Base-by-base conservation (phyloP, 192 early-diverging fungal genomes). In the Mortierella antarctica region DNA sequence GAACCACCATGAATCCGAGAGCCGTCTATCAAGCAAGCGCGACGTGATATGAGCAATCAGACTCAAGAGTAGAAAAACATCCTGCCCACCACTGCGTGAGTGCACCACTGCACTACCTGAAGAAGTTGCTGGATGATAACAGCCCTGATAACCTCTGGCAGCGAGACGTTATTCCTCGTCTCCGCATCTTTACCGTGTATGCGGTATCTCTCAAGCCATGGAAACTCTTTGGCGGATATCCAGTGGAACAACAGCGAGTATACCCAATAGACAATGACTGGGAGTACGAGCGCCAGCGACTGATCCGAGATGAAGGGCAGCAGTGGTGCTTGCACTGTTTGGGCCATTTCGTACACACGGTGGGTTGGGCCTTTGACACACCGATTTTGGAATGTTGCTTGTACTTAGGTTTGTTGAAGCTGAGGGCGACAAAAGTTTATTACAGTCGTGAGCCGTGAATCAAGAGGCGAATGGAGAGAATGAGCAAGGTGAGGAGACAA, bases 121-220 rank as follows among this genome's bases (percentile, higher is more conserved):
- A 93, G 73, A 13, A 89, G 48, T 66, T 93, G 93, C 62, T 93
- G 92, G n/a, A 93, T 63, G 14, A 87, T 67, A 11, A 92, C 91
- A 53, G 85, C 84, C 58, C 69, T 68, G 58, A 93, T 65, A 6
- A 94, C 93, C 52, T 92, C 80, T n/a, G 64, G 17, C 17, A 90
- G 70, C 13, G 89, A 86, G 45, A 94, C 90, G 66, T 84, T 84
- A 73, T 94, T 94, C 45, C 76, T 72, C 47, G 74, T 85, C 53
- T 87, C 71, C 46, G 84, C 78, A 47, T 83, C 70, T 67, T 89
- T 77, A 62, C 80, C 56, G 76, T 92, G 81, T 74, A 94, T 88
- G 18, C 91, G 72, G 73, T 93, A 92, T 59, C 88, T 74, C 67
- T 94, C 93, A 52, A 92, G 78, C 49, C 84, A 85, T 17, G 89